These are phyloP conservation scores for Capsella rubella DNA, from an alignment of 441 rosid species.

Conservation along the genomic window DNA sequence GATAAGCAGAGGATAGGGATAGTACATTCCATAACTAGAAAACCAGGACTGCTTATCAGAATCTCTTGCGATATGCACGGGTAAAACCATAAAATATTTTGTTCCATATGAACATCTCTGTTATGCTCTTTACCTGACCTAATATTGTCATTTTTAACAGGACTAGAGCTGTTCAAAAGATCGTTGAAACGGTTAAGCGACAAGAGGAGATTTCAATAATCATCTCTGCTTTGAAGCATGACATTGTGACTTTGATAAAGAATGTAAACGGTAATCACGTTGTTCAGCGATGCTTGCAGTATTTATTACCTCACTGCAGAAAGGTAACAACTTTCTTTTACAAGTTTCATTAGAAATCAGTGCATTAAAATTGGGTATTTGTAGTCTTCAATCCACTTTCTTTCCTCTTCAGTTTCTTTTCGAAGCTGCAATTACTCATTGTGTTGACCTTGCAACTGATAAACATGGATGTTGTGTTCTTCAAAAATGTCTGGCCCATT, in stretches of 20 bases:
- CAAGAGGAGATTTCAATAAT: slow-evolving; percentile 63
- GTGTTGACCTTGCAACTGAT: slow-evolving; percentile 81
- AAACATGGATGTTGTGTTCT: slow-evolving; percentile 89
- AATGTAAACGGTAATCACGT: slow-evolving; percentile 82
- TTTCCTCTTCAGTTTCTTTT: slow-evolving; percentile 64
- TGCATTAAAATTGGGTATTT: background rate
- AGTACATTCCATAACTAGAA: slow-evolving; percentile 62
- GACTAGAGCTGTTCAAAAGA: slow-evolving; percentile 85
- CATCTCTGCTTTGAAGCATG: slow-evolving; percentile 65
- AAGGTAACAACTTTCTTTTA: slow-evolving; percentile 56
- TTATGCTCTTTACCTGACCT: slow-evolving; percentile 4
- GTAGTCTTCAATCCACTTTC: slow-evolving; percentile 9
- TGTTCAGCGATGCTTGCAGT: slow-evolving; percentile 76
- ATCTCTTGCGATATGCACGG: slow-evolving; percentile 91
- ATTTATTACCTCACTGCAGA: slow-evolving; percentile 57
- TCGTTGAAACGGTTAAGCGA: slow-evolving; percentile 65
- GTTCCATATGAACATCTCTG: background rate
- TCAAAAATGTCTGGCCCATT: slow-evolving; percentile 76
- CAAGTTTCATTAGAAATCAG: slow-evolving; percentile 5
- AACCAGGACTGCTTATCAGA: slow-evolving; percentile 64
- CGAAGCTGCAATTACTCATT: slow-evolving; percentile 67
- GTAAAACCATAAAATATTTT: slow-evolving; percentile 48
- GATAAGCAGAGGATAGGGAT: slow-evolving; percentile 74
- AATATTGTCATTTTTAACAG: slow-evolving; percentile 42
- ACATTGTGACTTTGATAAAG: slow-evolving; percentile 75